Evolutionary conservation across 1,284 basidiomycete species (phyloP).

Genomic region (Caloboletus firmus): DNA sequence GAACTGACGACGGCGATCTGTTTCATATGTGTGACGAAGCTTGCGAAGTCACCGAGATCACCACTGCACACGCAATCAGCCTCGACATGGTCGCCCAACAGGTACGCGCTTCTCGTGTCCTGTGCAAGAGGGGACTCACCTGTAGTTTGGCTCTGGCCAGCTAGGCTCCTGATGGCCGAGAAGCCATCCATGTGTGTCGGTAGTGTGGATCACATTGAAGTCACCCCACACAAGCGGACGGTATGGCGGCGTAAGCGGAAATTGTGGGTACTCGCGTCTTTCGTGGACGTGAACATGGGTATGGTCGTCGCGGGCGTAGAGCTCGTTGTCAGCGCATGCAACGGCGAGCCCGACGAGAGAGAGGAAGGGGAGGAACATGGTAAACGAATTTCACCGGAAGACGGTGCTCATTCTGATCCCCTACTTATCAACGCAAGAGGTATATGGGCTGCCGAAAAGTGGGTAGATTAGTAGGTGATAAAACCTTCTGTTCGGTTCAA

Average conservation of each 20-base stretch:
- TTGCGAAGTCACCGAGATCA: constrained; percentile 78
- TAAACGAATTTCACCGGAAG: neutral
- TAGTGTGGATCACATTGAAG: constrained; percentile 74
- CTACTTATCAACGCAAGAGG: neutral
- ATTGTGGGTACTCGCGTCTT: constrained; percentile 45
- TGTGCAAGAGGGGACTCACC: constrained; percentile 35
- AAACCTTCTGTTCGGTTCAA: too few relatives aligned
- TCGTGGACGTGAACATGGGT: constrained; percentile 37
- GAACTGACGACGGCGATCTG: constrained; percentile 54
- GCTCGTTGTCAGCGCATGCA: constrained; percentile 22
- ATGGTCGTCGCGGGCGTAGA: constrained; percentile 13
- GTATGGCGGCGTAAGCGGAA: constrained; percentile 53
- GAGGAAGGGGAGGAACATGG: constrained; percentile 22
- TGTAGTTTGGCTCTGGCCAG: constrained; percentile 76
- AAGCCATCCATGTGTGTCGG: constrained; percentile 81
- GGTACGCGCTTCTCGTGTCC: neutral
- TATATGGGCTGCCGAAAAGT: too few relatives aligned
- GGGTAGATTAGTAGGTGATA: too few relatives aligned
- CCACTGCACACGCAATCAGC: constrained; percentile 45
- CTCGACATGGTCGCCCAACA: neutral
- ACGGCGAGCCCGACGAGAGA: constrained; percentile 19
- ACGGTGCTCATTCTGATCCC: neutral
- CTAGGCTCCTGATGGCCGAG: constrained; percentile 70
- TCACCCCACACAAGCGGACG: constrained; percentile 74
- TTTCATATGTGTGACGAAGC: constrained; percentile 83